Evolutionary conservation across 2,329 filamentous ascomycete species (phyloP), one percentile per base, ranked within the genome.

Genomic region (Claviceps sp.): DNA sequence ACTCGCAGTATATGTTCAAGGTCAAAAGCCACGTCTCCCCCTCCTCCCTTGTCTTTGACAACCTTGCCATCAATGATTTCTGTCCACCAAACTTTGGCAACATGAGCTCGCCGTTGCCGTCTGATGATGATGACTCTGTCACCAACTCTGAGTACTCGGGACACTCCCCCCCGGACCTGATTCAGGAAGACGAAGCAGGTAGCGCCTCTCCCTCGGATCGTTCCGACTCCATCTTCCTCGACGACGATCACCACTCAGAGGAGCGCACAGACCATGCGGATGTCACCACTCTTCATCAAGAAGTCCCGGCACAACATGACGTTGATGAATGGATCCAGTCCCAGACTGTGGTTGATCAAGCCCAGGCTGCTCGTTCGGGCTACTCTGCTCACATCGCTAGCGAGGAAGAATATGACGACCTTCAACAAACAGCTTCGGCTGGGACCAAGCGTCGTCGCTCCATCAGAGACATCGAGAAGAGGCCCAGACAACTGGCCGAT

Each of bases 121-220:
- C 60, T 45, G 62, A 67, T 54, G 59, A 67, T 54, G 59, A 65
- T 58, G 66, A 62, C 49, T 58, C 57, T 51, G 59, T 59, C 51
- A 60, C 59, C 55, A 59, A 60, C 50, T 66, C 66, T 37, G 67
- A 66, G 58, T 67, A 65, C 60, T 66, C 66, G 48, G 63, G 62
- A 48, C 64, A 65, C 58, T 66, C 65, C 53, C 66, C 67, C 40
- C 67, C 67, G 6, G 67, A 65, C 29, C 65, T 70, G 50, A 57
- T 68, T 52, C 63, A 61, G 48, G 65, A 64, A 51, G 65, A 61
- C 47, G 65, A 64, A 51, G 65, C 64, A 53, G 67, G 64, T 16
- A 69, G 67, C 58, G 63, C 66, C 46, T 69, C 67, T 42, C 67
- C 67, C n/a, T 70, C 67, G 20, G 66, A 68, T 53, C 64, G 67